Evolutionary conservation across 768 basidiomycete species (phyloP), one percentile per base, ranked within the genome.

Genomic region (Hypholoma sublateritium): DNA sequence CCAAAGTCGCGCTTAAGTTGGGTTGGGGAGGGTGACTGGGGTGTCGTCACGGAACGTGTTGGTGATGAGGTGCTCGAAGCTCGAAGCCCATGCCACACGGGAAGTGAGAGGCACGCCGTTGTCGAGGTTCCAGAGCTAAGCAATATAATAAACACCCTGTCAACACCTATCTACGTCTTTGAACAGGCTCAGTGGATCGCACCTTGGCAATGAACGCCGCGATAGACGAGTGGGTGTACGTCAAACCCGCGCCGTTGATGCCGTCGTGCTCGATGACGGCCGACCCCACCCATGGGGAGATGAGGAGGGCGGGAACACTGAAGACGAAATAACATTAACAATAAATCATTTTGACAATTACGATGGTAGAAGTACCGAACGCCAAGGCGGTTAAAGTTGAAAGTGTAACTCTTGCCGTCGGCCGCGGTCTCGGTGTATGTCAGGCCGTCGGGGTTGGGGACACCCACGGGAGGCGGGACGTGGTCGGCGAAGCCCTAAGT

Each of bases 401-500:
- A 67, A 13, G 66, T 69, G 50, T 62, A 66, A 28, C 7, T 22
- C 13, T 59, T 53, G 43, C 65, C 63, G 53, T 70, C 63, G 14
- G 55, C 56, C 12, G 69, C 68, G 0, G 42, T 62, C 53, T 68
- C 66, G 50, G 68, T 69, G 62, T 68, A 70, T 2, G 67, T 65
- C 21, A 64, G 55, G 55, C 61, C 52, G 55, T 72, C 71, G 7
- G 69, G 37, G 62, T 57, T 57, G 13, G 57, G 53, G 13, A 67
- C 66, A 35, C 65, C 67, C 28, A 64, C 59, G 8, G 70, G 70
- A 11, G 71, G 65, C 5, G 69, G 59, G 44, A 72, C 71, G 61
- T 71, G 71, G 53, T 72, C 71, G 42, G 60, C 62, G 60, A 70
- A 72, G 2, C 71, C 71, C 55, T 57, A 24, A n/a, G 11, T 32